A percentile compares a stretch with the other conserved stretches of the same genome.
Conservation (phyloP, 345 rosid species). For the Citrus mangshanensis region DNA sequence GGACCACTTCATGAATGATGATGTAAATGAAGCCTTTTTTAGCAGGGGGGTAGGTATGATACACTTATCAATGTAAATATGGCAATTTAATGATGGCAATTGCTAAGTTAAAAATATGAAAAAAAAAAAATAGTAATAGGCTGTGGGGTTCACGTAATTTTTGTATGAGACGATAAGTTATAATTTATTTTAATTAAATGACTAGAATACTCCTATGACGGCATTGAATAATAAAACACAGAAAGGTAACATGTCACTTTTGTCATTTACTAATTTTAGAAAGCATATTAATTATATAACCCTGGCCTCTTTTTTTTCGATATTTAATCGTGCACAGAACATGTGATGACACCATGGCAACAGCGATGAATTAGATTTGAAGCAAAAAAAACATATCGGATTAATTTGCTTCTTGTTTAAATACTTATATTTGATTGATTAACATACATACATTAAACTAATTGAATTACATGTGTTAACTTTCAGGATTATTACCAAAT, state of each 20-base stretch:
- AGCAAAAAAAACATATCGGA: not conserved
- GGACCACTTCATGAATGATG: not conserved
- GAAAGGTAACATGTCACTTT: not conserved
- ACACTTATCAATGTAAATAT: too few species aligned
- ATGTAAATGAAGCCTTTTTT: not conserved
- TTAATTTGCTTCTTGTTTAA: not conserved
- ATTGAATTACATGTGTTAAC: too few species aligned
- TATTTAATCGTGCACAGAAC: conserved; percentile 3
- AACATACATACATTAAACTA: not conserved
- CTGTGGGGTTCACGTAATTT: too few species aligned
- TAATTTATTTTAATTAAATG: not conserved
- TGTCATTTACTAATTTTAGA: not conserved
- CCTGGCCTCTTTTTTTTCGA: not conserved
- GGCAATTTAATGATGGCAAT: too few species aligned
- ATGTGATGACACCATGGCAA: conserved; percentile 18
- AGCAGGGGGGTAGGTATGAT: rapidly evolving
- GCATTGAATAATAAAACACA: not conserved
- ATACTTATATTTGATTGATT: not conserved
- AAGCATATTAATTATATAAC: too few species aligned
- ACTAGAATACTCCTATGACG: not conserved
- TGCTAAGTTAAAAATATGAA: too few species aligned
- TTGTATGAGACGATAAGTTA: too few species aligned
- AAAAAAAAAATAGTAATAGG: too few species aligned
- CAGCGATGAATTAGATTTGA: not conserved
- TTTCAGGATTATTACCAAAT: conserved; percentile 75